Evolutionary conservation across 2,329 filamentous ascomycete genomes (phyloP), one percentile per base, ranked within the genome.

Genomic region (Rhinocladiella similis): DNA sequence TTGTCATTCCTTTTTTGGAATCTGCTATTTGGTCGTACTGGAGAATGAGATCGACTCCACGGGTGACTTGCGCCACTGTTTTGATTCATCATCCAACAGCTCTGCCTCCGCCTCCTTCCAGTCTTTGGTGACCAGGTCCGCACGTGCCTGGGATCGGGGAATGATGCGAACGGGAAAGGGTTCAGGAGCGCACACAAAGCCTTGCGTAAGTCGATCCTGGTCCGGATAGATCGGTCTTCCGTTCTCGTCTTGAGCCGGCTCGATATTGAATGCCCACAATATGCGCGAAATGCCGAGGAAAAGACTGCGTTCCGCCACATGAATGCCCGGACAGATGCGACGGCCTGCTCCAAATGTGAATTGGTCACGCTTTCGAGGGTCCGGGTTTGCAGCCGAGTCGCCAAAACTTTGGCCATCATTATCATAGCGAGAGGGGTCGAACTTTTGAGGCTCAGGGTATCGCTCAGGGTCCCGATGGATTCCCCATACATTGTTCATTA

Each of bases 101-200:
- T 48, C 33, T n/a, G 35, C 48, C 45, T 58, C 38, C 3, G 56
- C 53, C 16, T 55, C 38, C 3, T 43, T 5, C 60, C 60, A 62
- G 19, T 54, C 53, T 20, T 42, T 29, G 29, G 41, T 52, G 1
- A 62, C 48, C n/a, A 53, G 5, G 2, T 68, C 66, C 12, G 68
- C 70, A 46, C 68, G 64, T 20, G 63, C 64, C 53, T 66, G 59
- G 3, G 67, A 69, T 5, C 75, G 63, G 0, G 74, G 69, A 3
- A 61, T 70, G 42, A 77, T 76, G 3, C 50, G 65, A 1, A 69
- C 72, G 12, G 58, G 64, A 38, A 69, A 77, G 54, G 70, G 67
- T 53, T 73, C 73, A 0, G 76, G 75, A 74, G 75, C 74, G 60
- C 72, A 75, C 1, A 76, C 73, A 54, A 77, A 75, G 0, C 74